Evolutionary conservation across 75 land plant species (phyloP).

Genomic region (Pinus albicaulis): DNA sequence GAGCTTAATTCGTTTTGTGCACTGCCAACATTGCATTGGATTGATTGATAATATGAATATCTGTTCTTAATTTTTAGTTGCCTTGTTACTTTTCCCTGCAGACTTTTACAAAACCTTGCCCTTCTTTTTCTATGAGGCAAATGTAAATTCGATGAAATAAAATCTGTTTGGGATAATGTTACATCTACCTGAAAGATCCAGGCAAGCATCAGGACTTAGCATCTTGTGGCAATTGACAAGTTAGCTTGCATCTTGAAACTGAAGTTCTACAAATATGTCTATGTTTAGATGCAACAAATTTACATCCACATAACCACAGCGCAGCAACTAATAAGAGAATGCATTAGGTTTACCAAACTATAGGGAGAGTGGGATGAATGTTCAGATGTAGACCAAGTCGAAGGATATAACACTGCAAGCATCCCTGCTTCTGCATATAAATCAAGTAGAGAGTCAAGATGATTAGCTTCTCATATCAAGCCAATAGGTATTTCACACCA

Average conservation of each 20-base stretch:
- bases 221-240: neutral
- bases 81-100: neutral
- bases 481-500: too few relatives aligned
- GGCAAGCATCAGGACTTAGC: neutral
- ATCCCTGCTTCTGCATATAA: constrained; percentile 8
- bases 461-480: too few relatives aligned
- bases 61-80: neutral
- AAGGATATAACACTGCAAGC: constrained; percentile 6
- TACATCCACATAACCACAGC: neutral
- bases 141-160: neutral
- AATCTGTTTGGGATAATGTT: neutral
- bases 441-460: too few relatives aligned
- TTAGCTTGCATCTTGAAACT: neutral
- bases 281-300: neutral
- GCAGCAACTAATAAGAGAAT: neutral
- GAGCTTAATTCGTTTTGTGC: neutral
- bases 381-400: neutral
- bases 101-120: neutral
- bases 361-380: neutral
- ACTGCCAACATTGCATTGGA: constrained; percentile 13
- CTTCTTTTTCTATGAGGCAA: neutral
- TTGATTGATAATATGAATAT: constrained; percentile 6
- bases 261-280: neutral
- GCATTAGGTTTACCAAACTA: constrained; percentile 7
- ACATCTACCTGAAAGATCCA: constrained; percentile 7